Conservation (phyloP, 345 rosid genomes). For the Dipteronia sinensis region DNA sequence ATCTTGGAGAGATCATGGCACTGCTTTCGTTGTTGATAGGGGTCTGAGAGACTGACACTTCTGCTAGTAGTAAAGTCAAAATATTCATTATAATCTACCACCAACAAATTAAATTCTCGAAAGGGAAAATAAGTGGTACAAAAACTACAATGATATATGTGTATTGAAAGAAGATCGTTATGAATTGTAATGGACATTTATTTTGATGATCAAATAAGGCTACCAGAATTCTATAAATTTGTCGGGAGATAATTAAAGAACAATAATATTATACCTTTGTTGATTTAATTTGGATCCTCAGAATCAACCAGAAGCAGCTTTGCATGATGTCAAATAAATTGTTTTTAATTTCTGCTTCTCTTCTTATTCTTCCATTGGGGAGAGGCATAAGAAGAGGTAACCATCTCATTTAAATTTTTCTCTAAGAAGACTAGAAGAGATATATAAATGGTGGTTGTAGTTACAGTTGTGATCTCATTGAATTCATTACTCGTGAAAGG, state of each 20-base stretch:
- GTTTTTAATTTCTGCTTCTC: not conserved
- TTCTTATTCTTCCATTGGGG: not conserved
- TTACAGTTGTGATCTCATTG: not conserved
- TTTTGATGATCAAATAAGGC: not conserved
- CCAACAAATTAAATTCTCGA: conserved; percentile 3
- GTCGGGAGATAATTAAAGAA: not conserved
- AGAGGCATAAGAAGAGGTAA: too few species aligned
- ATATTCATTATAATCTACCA: not conserved
- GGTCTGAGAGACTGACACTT: not conserved
- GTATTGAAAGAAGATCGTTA: conserved; percentile 12
- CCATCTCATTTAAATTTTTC: too few species aligned
- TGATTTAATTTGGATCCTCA: too few species aligned
- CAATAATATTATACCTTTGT: not conserved
- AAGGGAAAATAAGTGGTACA: not conserved
- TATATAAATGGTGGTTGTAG: not conserved
- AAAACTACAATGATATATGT: not conserved
- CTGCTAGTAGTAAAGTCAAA: not conserved
- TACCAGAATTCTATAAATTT: not conserved
- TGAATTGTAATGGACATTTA: not conserved
- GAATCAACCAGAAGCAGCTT: not conserved
- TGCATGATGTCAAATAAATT: not conserved
- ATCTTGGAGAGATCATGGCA: not conserved
- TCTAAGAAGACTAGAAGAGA: too few species aligned
- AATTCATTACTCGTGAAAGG: not conserved
- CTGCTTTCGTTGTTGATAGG: not conserved